phyloP scores from a whole-genome alignment of 2,329 filamentous ascomycete species.

The Exutisphaerella laricina region DNA sequence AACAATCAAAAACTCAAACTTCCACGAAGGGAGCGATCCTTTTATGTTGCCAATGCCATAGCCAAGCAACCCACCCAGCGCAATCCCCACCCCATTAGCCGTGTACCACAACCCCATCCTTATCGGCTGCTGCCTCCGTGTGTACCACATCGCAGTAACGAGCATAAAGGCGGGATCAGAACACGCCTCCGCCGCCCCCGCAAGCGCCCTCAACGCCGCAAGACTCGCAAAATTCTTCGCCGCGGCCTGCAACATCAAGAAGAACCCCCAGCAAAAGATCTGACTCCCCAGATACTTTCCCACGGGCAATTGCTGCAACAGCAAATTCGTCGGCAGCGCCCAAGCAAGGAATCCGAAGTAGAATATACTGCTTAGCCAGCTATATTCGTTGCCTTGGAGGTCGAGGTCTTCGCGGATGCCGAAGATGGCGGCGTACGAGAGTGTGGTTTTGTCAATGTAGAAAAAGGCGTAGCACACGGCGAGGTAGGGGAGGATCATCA shows the following conservation, averaged over 20 bases:
- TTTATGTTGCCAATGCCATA: conserved; percentile 58
- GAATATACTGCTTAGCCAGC: conserved; percentile 47
- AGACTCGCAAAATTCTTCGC: conserved; percentile 48
- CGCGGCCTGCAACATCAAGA: conserved; percentile 34
- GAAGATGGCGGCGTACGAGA: conserved; percentile 61
- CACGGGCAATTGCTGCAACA: conserved; percentile 49
- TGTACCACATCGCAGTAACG: conserved; percentile 63
- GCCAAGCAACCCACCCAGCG: conserved; percentile 52
- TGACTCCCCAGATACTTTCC: conserved; percentile 49
- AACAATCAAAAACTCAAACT: conserved; percentile 63
- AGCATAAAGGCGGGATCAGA: conserved; percentile 58
- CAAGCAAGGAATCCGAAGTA: conserved; percentile 53
- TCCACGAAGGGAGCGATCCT: conserved; percentile 54
- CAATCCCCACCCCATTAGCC: conserved; percentile 55
- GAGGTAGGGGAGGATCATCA: conserved; percentile 52
- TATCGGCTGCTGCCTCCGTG: conserved; percentile 56
- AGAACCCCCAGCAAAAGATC: conserved; percentile 53
- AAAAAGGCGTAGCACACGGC: conserved; percentile 36
- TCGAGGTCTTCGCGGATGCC: conserved; percentile 55
- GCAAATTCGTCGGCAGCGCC: conserved; percentile 51
- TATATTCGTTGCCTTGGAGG: conserved; percentile 55
- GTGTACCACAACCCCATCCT: conserved; percentile 57
- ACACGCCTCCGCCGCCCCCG: conserved; percentile 53
- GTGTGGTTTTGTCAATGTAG: conserved; percentile 47
- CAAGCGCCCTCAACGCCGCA: conserved; percentile 52